Base-by-base conservation (phyloP, 805 yeast genomes). In the Sugiyamaella valdiviana region DNA sequence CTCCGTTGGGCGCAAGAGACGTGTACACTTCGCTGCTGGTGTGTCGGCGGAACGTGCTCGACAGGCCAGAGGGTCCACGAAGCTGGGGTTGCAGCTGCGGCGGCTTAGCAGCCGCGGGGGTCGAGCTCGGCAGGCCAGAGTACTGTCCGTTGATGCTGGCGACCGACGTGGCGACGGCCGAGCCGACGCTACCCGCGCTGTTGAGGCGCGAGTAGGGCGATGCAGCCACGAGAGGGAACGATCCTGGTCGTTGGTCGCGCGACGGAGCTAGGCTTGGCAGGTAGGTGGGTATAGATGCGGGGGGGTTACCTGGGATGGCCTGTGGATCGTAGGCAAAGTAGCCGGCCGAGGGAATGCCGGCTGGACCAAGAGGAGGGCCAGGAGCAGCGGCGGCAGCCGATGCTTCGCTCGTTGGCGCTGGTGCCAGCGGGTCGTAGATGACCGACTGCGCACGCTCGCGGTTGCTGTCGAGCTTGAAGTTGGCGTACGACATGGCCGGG, bases 201-300 rank as follows among this genome's bases (percentile, higher is more conserved):
- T 26, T 12, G 14, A 26, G 32, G 3, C 32, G 9, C 32, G 32
- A 22, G 14, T 41, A 39, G 42, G 42, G 42, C 2, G 50, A 42
- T 21, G 36, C 14, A 14, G 52, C 41, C 6, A 49, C 48, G 36
- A 57, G 44, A 2, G 61, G 61, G 44, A 55, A 55, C 15, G 60
- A 57, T n/a, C 61, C 60, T 5, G 61, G 60, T 3, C 61, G 57
- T 40, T 57, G 57, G 23, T 57, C 58, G 23, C 61, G 46, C 3
- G 54, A 16, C 17, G 54, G 49, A 10, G 52, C 53, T 19, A 42
- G n/a, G 42, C 17, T 10, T 39, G 41, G 48, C 21, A 35, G 20
- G 16, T 39, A 20, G 5, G 20, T 26, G 6, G 32, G 32, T n/a
- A 26, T 7, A n/a, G n/a, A n/a, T 26, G 32, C 32, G 9, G 32